phyloP scores from a whole-genome alignment of 768 basidiomycete species.

The Suillus alpinus region DNA sequence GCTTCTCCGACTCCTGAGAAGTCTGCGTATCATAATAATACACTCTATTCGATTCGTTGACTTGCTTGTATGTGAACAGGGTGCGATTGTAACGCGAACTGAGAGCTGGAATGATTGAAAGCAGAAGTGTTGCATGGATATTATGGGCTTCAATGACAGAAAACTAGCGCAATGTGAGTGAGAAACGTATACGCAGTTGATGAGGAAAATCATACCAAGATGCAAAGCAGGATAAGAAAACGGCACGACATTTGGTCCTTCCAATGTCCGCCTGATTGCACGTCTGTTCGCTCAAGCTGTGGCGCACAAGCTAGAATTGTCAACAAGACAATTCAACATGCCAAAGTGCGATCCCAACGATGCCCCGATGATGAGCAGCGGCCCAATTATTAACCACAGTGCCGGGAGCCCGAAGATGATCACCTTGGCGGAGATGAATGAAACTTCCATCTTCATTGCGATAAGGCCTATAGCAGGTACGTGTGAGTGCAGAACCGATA shows the following conservation, averaged over 20 bases:
- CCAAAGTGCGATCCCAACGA: conserved; percentile 2
- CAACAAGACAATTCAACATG: not conserved
- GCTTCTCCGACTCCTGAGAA: not conserved
- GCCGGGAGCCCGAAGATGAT: conserved; percentile 2
- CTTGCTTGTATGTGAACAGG: not conserved
- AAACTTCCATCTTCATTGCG: conserved; percentile 4
- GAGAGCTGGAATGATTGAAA: not conserved
- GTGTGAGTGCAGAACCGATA: not conserved
- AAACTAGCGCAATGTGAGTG: not conserved
- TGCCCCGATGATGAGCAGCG: not conserved
- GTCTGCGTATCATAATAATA: not conserved
- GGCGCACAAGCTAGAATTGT: not conserved
- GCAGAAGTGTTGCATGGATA: not conserved
- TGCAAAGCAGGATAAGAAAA: not conserved
- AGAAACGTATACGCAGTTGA: not conserved
- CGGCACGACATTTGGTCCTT: not conserved
- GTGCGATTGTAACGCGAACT: not conserved
- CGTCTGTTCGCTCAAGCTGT: not conserved
- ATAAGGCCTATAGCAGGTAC: not conserved
- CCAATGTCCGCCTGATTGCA: not conserved
- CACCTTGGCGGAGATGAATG: conserved; percentile 2
- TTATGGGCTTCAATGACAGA: not conserved
- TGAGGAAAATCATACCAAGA: not conserved
- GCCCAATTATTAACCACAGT: not conserved
- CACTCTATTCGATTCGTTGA: not conserved